phyloP scores from a whole-genome alignment of 305 asterid genomes.

The Fraxinus nigra region DNA sequence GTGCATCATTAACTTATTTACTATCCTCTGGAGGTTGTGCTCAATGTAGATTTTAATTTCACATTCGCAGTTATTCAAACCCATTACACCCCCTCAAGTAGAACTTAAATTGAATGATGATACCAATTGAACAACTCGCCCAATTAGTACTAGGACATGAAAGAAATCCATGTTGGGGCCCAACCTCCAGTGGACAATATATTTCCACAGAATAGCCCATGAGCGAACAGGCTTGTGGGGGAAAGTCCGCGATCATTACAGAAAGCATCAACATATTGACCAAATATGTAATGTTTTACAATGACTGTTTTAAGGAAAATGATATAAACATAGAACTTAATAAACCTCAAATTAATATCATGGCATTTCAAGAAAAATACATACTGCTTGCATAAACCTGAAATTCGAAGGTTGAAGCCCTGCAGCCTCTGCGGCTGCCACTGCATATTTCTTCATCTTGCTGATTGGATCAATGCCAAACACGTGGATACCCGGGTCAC shows the following conservation, averaged over 20 bases:
- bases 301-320: background rate
- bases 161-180: background rate
- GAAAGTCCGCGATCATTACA: background rate
- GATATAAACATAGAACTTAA: background rate
- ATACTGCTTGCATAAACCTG: constrained; percentile 64
- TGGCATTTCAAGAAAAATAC: constrained; percentile 17
- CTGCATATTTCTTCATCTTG: constrained; percentile 86
- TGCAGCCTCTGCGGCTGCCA: constrained; percentile 60
- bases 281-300: background rate
- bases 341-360: background rate
- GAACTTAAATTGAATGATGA: background rate
- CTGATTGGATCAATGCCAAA: constrained; percentile 76
- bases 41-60: background rate
- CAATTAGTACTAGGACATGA: background rate
- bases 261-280: constrained; percentile 2
- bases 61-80: background rate
- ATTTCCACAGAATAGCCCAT: background rate
- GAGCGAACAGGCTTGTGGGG: background rate
- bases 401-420: constrained; percentile 63
- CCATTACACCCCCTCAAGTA: background rate
- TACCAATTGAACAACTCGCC: background rate
- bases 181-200: background rate
- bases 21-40: background rate
- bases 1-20: background rate
- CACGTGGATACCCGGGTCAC: constrained; percentile 43